Evolutionary conservation across 805 yeast species (phyloP).

Genomic region (Monosporozyma solicola): DNA sequence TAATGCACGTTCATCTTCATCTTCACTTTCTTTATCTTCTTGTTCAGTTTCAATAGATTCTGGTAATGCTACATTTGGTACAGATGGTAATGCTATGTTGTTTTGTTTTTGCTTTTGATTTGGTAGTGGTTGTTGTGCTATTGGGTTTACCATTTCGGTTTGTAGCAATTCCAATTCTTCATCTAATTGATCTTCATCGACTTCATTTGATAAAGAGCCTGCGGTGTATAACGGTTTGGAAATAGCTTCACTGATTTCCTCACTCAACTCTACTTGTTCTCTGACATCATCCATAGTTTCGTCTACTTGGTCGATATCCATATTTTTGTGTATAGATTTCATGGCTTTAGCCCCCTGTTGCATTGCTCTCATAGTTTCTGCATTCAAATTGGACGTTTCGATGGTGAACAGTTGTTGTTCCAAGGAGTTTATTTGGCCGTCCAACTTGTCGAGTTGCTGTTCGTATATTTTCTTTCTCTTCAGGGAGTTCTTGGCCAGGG

Average conservation of each 20-base stretch:
- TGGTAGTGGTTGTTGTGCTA: neutral
- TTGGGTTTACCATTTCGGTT: constrained; percentile 51
- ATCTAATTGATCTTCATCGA: constrained; percentile 88
- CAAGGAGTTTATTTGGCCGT: constrained; percentile 79
- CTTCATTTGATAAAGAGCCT: constrained; percentile 32
- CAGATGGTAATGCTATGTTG: constrained; percentile 38
- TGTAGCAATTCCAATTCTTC: constrained; percentile 86
- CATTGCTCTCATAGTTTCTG: constrained; percentile 98
- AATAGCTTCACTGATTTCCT: constrained; percentile 92
- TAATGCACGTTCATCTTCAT: constrained; percentile 77
- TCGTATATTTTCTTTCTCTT: constrained; percentile 82
- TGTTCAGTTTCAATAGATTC: neutral
- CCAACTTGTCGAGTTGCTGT: constrained; percentile 65
- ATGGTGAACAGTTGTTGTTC: constrained; percentile 86
- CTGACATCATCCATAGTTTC: constrained; percentile 96
- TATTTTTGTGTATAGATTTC: constrained; percentile 91
- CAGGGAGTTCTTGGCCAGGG: constrained; percentile 74
- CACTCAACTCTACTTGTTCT: constrained; percentile 91
- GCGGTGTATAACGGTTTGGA: constrained; percentile 78
- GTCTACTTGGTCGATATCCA: constrained; percentile 94
- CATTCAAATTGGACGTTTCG: constrained; percentile 90
- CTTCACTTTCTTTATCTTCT: constrained; percentile 37
- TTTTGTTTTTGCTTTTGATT: neutral
- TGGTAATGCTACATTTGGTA: constrained; percentile 20
- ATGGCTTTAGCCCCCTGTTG: constrained; percentile 94